A percentile compares a stretch with the other conserved stretches of the same genome.
Conservation (phyloP, 495 filamentous ascomycete genomes). For the Chaetomium cochliodes region DNA sequence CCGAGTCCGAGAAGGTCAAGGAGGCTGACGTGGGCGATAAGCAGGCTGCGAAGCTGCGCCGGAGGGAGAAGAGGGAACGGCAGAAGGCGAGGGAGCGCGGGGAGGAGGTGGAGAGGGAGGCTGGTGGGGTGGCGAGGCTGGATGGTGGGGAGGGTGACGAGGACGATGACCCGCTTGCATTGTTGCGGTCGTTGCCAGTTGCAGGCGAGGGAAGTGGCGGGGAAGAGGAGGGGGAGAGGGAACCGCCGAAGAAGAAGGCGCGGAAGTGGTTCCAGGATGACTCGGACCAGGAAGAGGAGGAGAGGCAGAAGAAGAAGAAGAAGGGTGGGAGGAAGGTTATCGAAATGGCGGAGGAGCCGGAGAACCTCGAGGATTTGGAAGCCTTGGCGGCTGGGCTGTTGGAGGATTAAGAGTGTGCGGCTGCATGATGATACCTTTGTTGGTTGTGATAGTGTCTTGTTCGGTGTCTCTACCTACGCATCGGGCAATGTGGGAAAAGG, state of each 20-base stretch:
- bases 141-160: constrained; percentile 27
- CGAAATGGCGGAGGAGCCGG: constrained; percentile 62
- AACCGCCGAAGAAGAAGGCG: constrained; percentile 45
- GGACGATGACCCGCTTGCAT: constrained; percentile 49
- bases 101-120: constrained; percentile 50
- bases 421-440: constrained; percentile 6
- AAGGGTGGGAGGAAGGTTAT: constrained; percentile 50
- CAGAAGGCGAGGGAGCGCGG: constrained; percentile 70
- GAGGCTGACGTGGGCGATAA: constrained; percentile 81
- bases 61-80: constrained; percentile 83
- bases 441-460: background rate
- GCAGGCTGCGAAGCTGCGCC: constrained; percentile 71
- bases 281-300: constrained; percentile 39
- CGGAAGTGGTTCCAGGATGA: constrained; percentile 53
- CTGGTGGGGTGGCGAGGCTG: constrained; percentile 30
- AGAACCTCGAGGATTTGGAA: constrained; percentile 88
- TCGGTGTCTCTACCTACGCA: too few relatives aligned
- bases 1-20: constrained; percentile 68
- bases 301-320: constrained; percentile 46
- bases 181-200: constrained; percentile 51
- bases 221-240: constrained; percentile 39
- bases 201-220: constrained; percentile 42
- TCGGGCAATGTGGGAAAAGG: too few relatives aligned
- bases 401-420: constrained; percentile 41
- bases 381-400: constrained; percentile 80